Conservation (phyloP, 805 yeast species). For the Lachancea sp. region DNA sequence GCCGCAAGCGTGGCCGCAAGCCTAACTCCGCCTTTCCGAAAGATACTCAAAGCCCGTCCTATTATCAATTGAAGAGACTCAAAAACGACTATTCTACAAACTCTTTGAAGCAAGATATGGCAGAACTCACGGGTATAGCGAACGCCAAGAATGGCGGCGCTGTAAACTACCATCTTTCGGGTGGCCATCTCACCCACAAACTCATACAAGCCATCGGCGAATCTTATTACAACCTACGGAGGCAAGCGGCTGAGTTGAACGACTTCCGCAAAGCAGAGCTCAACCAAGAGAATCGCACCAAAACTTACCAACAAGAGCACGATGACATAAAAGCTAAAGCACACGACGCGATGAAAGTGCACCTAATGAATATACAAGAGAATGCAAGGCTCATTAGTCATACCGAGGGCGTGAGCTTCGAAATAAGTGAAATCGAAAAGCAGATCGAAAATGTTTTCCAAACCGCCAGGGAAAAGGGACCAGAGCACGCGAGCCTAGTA, state of each 20-base stretch:
- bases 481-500: slow-evolving; percentile 10
- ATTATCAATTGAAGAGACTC: slow-evolving; percentile 56
- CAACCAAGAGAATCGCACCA: slow-evolving; percentile 38
- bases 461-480: slow-evolving; percentile 12
- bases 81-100: slow-evolving; percentile 63
- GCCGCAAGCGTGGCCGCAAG: slow-evolving; percentile 26
- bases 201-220: slow-evolving; percentile 50
- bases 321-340: slow-evolving; percentile 41
- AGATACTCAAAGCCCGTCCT: slow-evolving; percentile 25
- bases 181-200: slow-evolving; percentile 54
- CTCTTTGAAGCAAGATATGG: slow-evolving; percentile 52
- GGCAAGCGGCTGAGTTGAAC: slow-evolving; percentile 43
- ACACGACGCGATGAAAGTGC: slow-evolving; percentile 27
- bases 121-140: slow-evolving; percentile 45
- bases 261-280: slow-evolving; percentile 37
- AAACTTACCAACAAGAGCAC: slow-evolving; percentile 40
- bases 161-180: slow-evolving; percentile 28
- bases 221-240: slow-evolving; percentile 38
- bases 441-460: slow-evolving; percentile 26
- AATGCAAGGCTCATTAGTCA: slow-evolving; percentile 24
- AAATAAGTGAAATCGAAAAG: slow-evolving; percentile 25
- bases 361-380: slow-evolving; percentile 31
- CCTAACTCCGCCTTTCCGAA: slow-evolving; percentile 12
- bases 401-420: slow-evolving; percentile 21
- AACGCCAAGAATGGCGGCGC: slow-evolving; percentile 35